These are phyloP conservation scores for Panicum miliaceum DNA, from an alignment of 176 grass and related monocot species.

Conservation along the genomic window DNA sequence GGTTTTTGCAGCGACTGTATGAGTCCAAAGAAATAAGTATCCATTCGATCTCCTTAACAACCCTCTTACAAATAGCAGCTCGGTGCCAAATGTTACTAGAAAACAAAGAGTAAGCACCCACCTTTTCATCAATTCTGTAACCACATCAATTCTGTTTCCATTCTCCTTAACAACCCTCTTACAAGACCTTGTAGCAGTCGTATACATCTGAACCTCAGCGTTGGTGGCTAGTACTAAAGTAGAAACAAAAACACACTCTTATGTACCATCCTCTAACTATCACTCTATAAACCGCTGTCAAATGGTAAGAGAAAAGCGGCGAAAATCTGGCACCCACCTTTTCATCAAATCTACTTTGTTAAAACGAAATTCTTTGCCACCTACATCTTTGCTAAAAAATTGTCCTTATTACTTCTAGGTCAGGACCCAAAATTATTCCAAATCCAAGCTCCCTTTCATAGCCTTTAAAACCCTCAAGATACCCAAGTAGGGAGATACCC, in stretches of 20 bases:
- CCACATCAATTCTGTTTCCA: not conserved
- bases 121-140: slow-evolving; percentile 4
- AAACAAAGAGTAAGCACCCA: not conserved
- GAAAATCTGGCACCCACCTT: not conserved
- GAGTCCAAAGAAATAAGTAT: not conserved
- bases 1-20: not conserved
- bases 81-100: not conserved
- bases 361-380: slow-evolving; percentile 34
- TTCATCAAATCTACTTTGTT: slow-evolving; percentile 40
- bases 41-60: not conserved
- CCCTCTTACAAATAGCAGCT: not conserved
- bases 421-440: slow-evolving; percentile 39
- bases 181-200: not conserved
- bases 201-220: not conserved
- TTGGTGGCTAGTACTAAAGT: not conserved
- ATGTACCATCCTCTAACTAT: not conserved
- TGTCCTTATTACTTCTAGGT: slow-evolving; percentile 20
- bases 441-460: slow-evolving; percentile 42
- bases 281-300: not conserved
- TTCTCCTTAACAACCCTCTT: no score
- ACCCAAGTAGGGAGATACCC: slow-evolving; percentile 49
- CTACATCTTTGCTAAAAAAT: slow-evolving; percentile 27
- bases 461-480: slow-evolving; percentile 54
- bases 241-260: not conserved
- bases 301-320: not conserved